Base-by-base conservation (phyloP, 2,329 filamentous ascomycete genomes). In the Colletotrichum liaoningense region DNA sequence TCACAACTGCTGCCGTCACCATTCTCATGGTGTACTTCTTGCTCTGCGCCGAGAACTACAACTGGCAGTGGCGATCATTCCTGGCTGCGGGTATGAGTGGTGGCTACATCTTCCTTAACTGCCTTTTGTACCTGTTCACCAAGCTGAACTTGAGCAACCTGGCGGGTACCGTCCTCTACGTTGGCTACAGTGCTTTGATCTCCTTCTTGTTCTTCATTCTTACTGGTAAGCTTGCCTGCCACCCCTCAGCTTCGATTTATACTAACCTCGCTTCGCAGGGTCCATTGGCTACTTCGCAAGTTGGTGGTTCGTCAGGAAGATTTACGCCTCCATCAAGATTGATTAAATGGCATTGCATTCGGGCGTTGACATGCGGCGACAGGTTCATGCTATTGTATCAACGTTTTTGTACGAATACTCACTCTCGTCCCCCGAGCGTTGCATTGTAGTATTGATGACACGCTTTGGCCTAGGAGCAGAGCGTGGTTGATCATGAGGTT, bases 11-110 rank as follows among this genome's bases (percentile, higher is more conserved):
- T 0, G 93, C 95, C 1, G 96, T 97, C 54, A 98, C 97, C 1
- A 92, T 98, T 9, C 87, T 99, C 22, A 93, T 98, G 89, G 94
- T 98, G 0, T 99, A 99, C 84, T 98, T 98, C 87, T 82, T 99
- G 77, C 91, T 99, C 16, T 98, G 96, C 81, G 92, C 94, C 0
- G 97, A 99, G 85, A 97, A 99, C 84, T 99, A 99, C 84, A 94
- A 98, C 82, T 99, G 97, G 97, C 97, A 98, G 79, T 99, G 97
- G 97, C 91, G 97, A 65, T 93, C 95, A 6, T 99, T 99, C 86
- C 89, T 95, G 73, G 96, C 95, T 2, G 95, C 95, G 1, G 97
- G 97, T 72, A 96, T 95, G 80, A 97, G 93, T 65, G 95, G 95
- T 1, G 90, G 90, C 16, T 99, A 98, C 81, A 95, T 99, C 58